These are phyloP conservation scores for Diaporthe citri DNA, from an alignment of 2,329 filamentous ascomycete species.

Conservation along the genomic window DNA sequence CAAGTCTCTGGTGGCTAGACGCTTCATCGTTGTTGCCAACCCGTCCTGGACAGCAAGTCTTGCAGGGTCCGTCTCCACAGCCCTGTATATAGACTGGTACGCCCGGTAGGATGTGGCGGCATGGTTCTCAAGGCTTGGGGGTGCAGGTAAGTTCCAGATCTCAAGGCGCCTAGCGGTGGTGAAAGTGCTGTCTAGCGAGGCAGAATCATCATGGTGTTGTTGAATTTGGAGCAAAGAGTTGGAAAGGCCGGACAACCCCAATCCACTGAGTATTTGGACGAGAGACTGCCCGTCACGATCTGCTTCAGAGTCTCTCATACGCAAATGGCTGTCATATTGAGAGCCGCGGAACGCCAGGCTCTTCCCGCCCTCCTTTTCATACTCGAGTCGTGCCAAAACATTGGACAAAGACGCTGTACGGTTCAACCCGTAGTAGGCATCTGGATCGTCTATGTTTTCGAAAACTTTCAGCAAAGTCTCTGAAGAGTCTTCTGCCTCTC, in stretches of 20 bases:
- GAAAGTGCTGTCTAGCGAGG: conserved; percentile 79
- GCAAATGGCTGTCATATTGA: conserved; percentile 87
- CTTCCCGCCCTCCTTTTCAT: conserved; percentile 89
- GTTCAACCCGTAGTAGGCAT: conserved; percentile 93
- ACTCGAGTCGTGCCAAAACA: conserved; percentile 85
- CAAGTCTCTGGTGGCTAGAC: conserved; percentile 62
- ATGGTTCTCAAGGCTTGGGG: conserved; percentile 71
- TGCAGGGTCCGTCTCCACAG: conserved; percentile 67
- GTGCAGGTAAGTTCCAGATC: conserved; percentile 90
- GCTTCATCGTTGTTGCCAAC: conserved; percentile 70
- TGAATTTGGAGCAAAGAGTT: conserved; percentile 81
- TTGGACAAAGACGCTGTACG: conserved; percentile 82
- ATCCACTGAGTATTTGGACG: conserved; percentile 80
- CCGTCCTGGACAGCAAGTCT: conserved; percentile 72
- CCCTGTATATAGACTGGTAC: conserved; percentile 82
- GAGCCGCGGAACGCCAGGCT: conserved; percentile 92
- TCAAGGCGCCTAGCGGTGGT: conserved; percentile 85
- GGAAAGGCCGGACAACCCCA: conserved; percentile 89
- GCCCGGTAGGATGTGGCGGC: conserved; percentile 81
- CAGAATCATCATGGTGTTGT: conserved; percentile 67
- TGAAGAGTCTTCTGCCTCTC: conserved; percentile 64
- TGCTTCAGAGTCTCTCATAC: conserved; percentile 67
- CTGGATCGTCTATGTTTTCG: conserved; percentile 93
- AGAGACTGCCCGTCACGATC: conserved; percentile 75
- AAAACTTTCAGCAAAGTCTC: conserved; percentile 86